Conservation (phyloP, 257 asterid species). For the Nicotiana benthamiana region DNA sequence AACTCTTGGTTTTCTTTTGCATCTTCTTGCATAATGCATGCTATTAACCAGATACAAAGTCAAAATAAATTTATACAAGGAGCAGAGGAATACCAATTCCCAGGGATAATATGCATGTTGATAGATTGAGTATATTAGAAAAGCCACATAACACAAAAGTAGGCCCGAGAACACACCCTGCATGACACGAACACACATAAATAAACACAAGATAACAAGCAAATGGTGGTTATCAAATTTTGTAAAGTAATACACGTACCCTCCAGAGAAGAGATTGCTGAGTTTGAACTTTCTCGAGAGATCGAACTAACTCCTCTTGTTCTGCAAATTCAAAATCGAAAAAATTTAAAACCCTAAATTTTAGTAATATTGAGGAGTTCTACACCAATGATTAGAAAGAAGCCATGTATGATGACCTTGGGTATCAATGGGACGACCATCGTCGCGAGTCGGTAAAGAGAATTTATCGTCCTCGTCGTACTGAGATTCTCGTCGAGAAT, state of each 20-base stretch:
- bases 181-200: background rate
- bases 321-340: slow-evolving; percentile 43
- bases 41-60: background rate
- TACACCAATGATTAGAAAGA: background rate
- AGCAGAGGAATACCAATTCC: slow-evolving; percentile 59
- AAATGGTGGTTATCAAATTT: background rate
- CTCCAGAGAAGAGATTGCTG: slow-evolving; percentile 78
- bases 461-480: slow-evolving; percentile 29
- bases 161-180: slow-evolving; percentile 55
- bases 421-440: slow-evolving; percentile 58
- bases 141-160: slow-evolving; percentile 44
- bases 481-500: slow-evolving; percentile 17
- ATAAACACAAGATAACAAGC: background rate
- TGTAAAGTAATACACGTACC: slow-evolving; percentile 24
- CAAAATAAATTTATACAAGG: background rate
- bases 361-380: background rate
- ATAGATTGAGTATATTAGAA: slow-evolving; percentile 65
- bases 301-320: slow-evolving; percentile 81
- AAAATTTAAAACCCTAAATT: too few relatives aligned
- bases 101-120: slow-evolving; percentile 77
- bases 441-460: slow-evolving; percentile 80
- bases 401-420: slow-evolving; percentile 35
- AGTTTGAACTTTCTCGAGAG: slow-evolving; percentile 63
- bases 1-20: background rate
- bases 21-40: background rate